Evolutionary conservation across 768 basidiomycete species (phyloP).

Genomic region (Lactarius vividus): DNA sequence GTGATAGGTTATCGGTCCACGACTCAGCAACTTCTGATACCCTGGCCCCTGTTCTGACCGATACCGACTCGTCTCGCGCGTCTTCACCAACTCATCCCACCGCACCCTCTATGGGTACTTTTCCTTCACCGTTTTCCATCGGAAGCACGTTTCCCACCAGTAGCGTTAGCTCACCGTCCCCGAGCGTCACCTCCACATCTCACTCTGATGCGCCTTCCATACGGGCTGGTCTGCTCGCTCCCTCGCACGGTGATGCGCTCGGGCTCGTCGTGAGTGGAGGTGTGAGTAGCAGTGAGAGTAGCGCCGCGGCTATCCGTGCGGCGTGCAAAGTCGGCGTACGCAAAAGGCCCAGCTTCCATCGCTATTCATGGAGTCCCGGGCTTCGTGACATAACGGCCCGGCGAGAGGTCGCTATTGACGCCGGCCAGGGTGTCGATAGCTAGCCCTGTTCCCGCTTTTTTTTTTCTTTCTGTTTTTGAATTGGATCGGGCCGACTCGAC

Average conservation of each 20-base stretch:
- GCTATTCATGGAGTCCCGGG: conserved; percentile 49
- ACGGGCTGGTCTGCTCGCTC: conserved; percentile 9
- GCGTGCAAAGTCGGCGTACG: conserved; percentile 50
- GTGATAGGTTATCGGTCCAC: conserved; percentile 29
- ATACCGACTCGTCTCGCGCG: conserved; percentile 27
- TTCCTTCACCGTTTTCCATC: conserved; percentile 25
- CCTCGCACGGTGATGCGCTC: conserved; percentile 21
- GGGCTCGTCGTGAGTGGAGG: conserved; percentile 19
- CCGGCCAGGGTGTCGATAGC: conserved; percentile 22
- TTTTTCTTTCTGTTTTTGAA: background rate
- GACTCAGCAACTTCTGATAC: conserved; percentile 20
- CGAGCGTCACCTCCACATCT: conserved; percentile 15
- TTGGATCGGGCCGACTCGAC: conserved; percentile 12
- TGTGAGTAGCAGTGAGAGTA: conserved; percentile 28
- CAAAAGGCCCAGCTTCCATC: conserved; percentile 46
- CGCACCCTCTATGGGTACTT: conserved; percentile 17
- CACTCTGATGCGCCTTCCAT: conserved; percentile 21
- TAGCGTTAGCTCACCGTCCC: conserved; percentile 15
- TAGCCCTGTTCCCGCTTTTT: background rate
- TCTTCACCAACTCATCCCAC: conserved; percentile 26
- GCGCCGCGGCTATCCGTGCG: conserved; percentile 47
- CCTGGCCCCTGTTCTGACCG: conserved; percentile 20
- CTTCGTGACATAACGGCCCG: conserved; percentile 8
- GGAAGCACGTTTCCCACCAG: conserved; percentile 4
- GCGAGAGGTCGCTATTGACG: conserved; percentile 19